Evolutionary conservation across 371 early-diverging fungal genomes (phyloP).

Genomic region (Syncephalastrum contaminatum): DNA sequence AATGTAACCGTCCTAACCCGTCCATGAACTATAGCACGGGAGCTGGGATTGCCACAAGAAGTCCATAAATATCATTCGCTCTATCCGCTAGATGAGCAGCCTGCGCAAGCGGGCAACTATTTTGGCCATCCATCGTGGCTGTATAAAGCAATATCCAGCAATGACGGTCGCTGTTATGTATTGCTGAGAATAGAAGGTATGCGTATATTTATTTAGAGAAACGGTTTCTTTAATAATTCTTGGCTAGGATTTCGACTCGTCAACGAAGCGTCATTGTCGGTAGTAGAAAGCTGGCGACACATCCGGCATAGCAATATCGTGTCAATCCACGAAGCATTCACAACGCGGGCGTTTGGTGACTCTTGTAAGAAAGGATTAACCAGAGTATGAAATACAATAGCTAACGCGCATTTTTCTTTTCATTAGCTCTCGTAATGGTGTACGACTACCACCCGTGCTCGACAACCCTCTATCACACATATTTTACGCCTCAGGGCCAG

Average conservation of each 20-base stretch:
- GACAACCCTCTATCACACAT: constrained; percentile 65
- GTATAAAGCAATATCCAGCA: constrained; percentile 81
- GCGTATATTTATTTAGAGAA: background rate
- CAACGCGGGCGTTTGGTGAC: constrained; percentile 94
- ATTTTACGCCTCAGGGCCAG: constrained; percentile 64
- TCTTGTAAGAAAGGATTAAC: constrained; percentile 54
- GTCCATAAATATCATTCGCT: constrained; percentile 64
- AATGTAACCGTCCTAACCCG: background rate
- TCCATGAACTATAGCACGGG: constrained; percentile 29
- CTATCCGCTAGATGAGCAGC: constrained; percentile 67
- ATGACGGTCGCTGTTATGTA: constrained; percentile 83
- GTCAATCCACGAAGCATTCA: constrained; percentile 91
- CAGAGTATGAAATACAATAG: background rate
- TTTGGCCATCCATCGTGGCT: constrained; percentile 79
- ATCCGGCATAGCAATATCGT: constrained; percentile 85
- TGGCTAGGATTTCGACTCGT: constrained; percentile 64
- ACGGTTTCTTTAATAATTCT: background rate
- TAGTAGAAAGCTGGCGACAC: constrained; percentile 82
- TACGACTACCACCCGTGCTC: constrained; percentile 92
- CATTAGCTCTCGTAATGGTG: constrained; percentile 74
- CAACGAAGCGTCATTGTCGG: constrained; percentile 77
- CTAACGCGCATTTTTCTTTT: background rate
- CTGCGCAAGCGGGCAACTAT: constrained; percentile 42
- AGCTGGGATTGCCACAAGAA: constrained; percentile 56
- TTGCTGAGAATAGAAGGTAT: constrained; percentile 81